A percentile compares a stretch with the other conserved stretches of the same genome.
phyloP scores from a whole-genome alignment of 768 basidiomycete genomes.

The Terana coerulea region DNA sequence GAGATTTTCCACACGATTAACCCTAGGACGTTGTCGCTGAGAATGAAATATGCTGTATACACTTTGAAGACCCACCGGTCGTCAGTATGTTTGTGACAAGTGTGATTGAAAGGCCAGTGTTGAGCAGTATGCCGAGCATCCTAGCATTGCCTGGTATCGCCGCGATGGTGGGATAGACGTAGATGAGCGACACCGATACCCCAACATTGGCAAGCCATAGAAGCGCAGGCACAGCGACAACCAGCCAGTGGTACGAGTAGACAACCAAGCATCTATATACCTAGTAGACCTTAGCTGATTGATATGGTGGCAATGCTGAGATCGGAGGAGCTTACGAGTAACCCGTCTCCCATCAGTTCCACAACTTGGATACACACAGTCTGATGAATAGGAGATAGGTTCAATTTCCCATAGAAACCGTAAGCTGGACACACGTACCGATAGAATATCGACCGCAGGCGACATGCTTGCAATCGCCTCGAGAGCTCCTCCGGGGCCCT shows the following conservation, averaged over 20 bases:
- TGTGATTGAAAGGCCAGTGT: conserved; percentile 2
- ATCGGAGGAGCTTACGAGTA: conserved; percentile 1
- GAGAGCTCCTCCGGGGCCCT: conserved; percentile 26
- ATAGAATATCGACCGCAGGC: conserved; percentile 40
- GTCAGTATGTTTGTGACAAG: conserved; percentile 6
- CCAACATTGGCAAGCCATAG: conserved; percentile 18
- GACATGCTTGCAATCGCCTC: conserved; percentile 35
- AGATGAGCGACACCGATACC: background rate
- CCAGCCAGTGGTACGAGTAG: conserved; percentile 15
- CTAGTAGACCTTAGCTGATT: conserved; percentile 14
- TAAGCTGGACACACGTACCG: conserved; percentile 14
- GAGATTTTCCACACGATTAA: background rate
- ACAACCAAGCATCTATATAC: conserved; percentile 24
- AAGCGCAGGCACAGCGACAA: conserved; percentile 14
- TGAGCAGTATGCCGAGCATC: conserved; percentile 4
- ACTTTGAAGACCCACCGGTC: background rate
- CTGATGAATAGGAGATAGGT: background rate
- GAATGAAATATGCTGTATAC: background rate
- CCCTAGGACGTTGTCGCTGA: background rate
- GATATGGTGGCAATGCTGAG: background rate
- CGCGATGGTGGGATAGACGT: no score
- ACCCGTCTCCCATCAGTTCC: conserved; percentile 8
- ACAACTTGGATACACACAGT: conserved; percentile 7
- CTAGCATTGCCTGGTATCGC: background rate
- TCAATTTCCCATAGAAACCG: background rate